Evolutionary conservation across 2,329 filamentous ascomycete genomes (phyloP).

Genomic region (Remersonia thermophila): DNA sequence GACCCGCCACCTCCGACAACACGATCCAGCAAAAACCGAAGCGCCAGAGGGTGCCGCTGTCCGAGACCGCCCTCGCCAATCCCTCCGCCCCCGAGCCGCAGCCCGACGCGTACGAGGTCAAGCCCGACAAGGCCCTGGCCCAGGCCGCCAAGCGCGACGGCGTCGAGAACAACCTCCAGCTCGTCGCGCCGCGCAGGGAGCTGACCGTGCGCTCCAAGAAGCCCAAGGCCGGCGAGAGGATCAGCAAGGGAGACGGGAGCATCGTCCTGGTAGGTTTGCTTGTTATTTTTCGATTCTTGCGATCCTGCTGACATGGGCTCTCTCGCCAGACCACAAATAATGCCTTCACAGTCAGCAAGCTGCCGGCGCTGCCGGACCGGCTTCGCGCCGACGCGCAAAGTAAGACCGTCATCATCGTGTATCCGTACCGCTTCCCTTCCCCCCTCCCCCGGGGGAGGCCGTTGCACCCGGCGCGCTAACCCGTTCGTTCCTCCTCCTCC

Average conservation of each 20-base stretch:
- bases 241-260: constrained; percentile 54
- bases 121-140: constrained; percentile 37
- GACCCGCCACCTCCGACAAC: constrained; percentile 43
- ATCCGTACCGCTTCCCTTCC: no score
- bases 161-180: constrained; percentile 28
- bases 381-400: constrained; percentile 54
- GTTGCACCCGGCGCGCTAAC: no score
- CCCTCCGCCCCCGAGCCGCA: constrained; percentile 27
- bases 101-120: constrained; percentile 45
- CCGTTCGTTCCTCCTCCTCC: not conserved
- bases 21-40: constrained; percentile 43
- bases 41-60: constrained; percentile 45
- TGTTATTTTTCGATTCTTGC: not conserved
- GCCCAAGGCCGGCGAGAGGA: constrained; percentile 47
- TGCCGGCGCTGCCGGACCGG: constrained; percentile 69
- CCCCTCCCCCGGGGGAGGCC: no score
- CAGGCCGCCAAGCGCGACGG: constrained; percentile 34
- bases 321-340: constrained; percentile 60
- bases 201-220: constrained; percentile 51
- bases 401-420: no score
- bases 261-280: constrained; percentile 51
- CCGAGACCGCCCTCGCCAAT: constrained; percentile 44
- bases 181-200: constrained; percentile 29
- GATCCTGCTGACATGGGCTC: constrained; percentile 4
- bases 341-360: constrained; percentile 73